Evolutionary conservation across 805 yeast genomes (phyloP), one percentile per base, ranked within the genome.

Genomic region (Candida cerambycidarum): DNA sequence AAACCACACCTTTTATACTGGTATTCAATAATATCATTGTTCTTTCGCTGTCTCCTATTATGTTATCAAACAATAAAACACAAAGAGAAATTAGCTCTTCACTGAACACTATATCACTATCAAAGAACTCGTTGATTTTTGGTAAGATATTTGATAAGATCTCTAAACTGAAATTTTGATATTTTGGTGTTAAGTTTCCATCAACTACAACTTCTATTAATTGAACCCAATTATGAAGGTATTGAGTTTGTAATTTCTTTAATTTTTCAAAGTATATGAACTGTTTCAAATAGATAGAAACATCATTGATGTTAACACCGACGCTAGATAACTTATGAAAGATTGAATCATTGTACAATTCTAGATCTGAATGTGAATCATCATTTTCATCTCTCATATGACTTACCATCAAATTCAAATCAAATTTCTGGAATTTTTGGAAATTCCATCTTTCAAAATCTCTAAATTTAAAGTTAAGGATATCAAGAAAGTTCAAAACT

Each of bases 181-280:
- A 42, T 12, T 45, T 44, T 37, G 83, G 69, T n/a, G 64, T 61
- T 0, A 71, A 55, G 5, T 68, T 61, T 42, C 80, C 61, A 4
- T 80, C 71, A 4, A 87, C 80, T 34, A 88, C 63, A 3, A 89
- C 79, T 47, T 89, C 88, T 17, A 88, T 81, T 38, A 90, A 61
- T 51, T 82, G 83, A 16, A 83, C 82, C 98, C 98, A 92, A 0
- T 95, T 78, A 55, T 83, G 88, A 21, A 92, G 64, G 44, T 83
- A 79, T 11, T 74, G 64, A 36, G 84, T 64, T 47, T 85, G 93
- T 7, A 71, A 66, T 1, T 70, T 59, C 46, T 73, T 73, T 51
- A 80, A 73, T 30, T 71, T 69, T 33, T 69, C 67, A 32, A 66
- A 68, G n/a, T 78, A 63, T 11, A 78, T 53, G 17, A 71, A 67